Evolutionary conservation across 441 rosid genomes (phyloP), one percentile per base, ranked within the genome.

Genomic region (Gossypium schwendimanii): DNA sequence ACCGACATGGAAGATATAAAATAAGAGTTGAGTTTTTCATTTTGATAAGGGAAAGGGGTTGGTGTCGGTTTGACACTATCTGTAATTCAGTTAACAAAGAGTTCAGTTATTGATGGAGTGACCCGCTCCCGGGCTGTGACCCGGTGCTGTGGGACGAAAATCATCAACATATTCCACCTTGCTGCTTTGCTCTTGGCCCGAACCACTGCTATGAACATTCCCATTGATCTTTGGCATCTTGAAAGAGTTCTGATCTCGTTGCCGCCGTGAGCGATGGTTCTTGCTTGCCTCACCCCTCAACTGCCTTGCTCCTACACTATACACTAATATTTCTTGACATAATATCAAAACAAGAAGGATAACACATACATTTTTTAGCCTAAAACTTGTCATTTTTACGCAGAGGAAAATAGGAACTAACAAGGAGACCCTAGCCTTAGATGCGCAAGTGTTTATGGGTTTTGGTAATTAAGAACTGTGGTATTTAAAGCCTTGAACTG

Each of bases 71-170:
- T 31, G 36, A 33, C 8, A 33, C 39, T 33, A 33, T 33, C 8
- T 33, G 39, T 6, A 33, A 33, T 33, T 33, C 39, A 33, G 39
- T 33, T 6, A 17, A 20, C 21, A 20, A 59, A 18, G 4, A 64
- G 8, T 23, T 77, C 72, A 87, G 6, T 80, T 85, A 17, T 82
- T 78, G 73, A 84, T 79, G 77, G 83, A 83, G 78, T 89, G 93
- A 9, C 93, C 97, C 62, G 88, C 88, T 31, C 97, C 93, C 0
- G 97, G 94, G 60, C 94, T 91, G 67, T 87, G 93, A 9, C 97
- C 97, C 0, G 91, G 94, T 58, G 78, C 31, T 9, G 97, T 91
- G 57, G 88, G 87, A 49, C 86, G 82, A 50, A 87, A 81, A 71
- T 84, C 85, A 70, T 84, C 86, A 3, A 75, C 64, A 49, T 81